Evolutionary conservation across 164 flowering plant genomes (phyloP).

Genomic region (Saururus chinensis): DNA sequence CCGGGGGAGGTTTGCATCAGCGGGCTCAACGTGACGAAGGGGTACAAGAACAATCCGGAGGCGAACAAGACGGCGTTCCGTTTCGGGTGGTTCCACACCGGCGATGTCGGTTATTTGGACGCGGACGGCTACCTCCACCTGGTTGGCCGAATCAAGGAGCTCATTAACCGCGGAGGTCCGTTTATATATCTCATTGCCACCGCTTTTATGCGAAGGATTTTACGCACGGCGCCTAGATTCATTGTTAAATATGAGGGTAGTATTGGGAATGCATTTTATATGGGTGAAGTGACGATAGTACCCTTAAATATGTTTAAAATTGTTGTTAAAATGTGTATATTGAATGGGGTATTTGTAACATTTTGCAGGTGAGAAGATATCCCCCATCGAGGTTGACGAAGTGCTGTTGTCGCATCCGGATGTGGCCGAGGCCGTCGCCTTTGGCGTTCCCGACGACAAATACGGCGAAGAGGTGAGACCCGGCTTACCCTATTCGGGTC

Average conservation of each 20-base stretch:
- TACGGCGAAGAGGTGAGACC: slow-evolving; percentile 83
- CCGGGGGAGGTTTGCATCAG: slow-evolving; percentile 89
- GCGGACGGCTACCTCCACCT: slow-evolving; percentile 79
- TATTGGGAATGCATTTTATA: no score
- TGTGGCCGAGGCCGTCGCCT: slow-evolving; percentile 73
- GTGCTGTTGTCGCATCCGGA: slow-evolving; percentile 76
- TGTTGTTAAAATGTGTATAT: not conserved
- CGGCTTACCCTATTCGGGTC: not conserved
- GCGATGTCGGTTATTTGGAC: slow-evolving; percentile 75
- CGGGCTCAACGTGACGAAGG: slow-evolving; percentile 79
- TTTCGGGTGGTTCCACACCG: slow-evolving; percentile 95
- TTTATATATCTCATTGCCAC: slow-evolving; percentile 16
- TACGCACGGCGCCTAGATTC: no score
- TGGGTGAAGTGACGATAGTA: no score
- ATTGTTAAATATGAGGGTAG: no score
- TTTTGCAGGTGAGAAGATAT: slow-evolving; percentile 67
- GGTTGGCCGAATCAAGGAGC: slow-evolving; percentile 95
- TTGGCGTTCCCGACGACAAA: slow-evolving; percentile 91
- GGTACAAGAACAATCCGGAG: slow-evolving; percentile 81
- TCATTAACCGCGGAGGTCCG: slow-evolving; percentile 95
- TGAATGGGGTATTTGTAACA: not conserved
- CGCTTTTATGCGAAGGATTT: no score
- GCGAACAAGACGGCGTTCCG: slow-evolving; percentile 61
- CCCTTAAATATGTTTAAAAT: no score
- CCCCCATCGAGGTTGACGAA: slow-evolving; percentile 92